A percentile compares a stretch with the other conserved stretches of the same genome.
Conservation (phyloP, 805 yeast species). For the Zygoascus flipseniorum region DNA sequence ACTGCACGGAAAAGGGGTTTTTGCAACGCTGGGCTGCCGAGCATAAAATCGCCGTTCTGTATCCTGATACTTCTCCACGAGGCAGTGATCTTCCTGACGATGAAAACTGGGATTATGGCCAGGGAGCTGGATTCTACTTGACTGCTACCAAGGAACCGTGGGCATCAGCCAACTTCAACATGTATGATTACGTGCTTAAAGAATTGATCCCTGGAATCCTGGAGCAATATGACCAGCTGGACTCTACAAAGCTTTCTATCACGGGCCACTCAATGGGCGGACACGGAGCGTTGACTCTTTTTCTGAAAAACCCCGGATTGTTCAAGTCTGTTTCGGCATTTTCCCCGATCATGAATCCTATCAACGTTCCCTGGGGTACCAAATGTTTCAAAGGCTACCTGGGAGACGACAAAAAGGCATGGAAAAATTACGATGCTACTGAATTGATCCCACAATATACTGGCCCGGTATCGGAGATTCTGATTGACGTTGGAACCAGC, state of each 20-base stretch:
- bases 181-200: conserved; percentile 73
- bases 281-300: conserved; percentile 75
- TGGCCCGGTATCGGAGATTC: conserved; percentile 50
- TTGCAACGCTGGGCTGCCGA: conserved; percentile 73
- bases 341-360: conserved; percentile 83
- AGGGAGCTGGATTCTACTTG: conserved; percentile 92
- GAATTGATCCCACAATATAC: conserved; percentile 51
- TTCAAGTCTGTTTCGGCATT: conserved; percentile 82
- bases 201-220: conserved; percentile 57
- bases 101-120: conserved; percentile 83
- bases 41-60: conserved; percentile 79
- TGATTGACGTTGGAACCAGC: conserved; percentile 74
- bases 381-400: conserved; percentile 76
- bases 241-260: conserved; percentile 52
- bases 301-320: conserved; percentile 56
- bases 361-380: conserved; percentile 74
- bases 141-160: conserved; percentile 74
- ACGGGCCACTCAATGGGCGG: conserved; percentile 99
- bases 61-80: conserved; percentile 96
- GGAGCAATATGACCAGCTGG: conserved; percentile 37
- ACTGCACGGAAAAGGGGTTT: conserved; percentile 89
- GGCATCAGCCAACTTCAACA: conserved; percentile 56
- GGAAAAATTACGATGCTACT: conserved; percentile 82
- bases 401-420: conserved; percentile 45
- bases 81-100: conserved; percentile 66